Conservation (phyloP, 2,329 filamentous ascomycete genomes). For the Blastomyces parvus region DNA sequence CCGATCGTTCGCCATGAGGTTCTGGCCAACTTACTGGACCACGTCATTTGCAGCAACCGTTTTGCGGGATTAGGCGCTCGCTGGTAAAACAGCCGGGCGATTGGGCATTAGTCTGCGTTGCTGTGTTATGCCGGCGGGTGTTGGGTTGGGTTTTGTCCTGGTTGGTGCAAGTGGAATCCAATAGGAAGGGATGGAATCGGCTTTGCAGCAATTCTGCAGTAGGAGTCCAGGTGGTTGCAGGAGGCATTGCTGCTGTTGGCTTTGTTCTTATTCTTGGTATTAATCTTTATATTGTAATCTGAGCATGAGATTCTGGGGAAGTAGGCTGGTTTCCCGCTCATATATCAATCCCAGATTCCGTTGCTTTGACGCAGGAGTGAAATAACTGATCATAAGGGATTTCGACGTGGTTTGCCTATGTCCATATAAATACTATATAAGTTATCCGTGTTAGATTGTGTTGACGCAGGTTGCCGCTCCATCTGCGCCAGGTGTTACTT, state of each 20-base stretch:
- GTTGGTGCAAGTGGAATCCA: not conserved
- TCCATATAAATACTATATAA: too few species aligned
- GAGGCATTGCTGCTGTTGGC: not conserved
- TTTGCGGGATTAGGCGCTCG: not conserved
- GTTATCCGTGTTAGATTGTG: too few species aligned
- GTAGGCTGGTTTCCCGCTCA: not conserved
- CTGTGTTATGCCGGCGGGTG: not conserved
- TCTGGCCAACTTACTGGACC: not conserved
- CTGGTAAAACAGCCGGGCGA: not conserved
- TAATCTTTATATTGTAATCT: not conserved
- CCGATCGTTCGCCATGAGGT: not conserved
- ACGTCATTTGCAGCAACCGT: not conserved
- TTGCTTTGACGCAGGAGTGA: not conserved
- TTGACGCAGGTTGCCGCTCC: too few species aligned
- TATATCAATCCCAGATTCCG: not conserved
- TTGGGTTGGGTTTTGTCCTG: not conserved
- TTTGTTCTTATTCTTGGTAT: not conserved
- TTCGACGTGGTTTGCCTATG: not conserved
- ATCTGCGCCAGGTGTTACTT: too few species aligned
- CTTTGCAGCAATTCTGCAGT: not conserved
- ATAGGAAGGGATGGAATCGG: not conserved
- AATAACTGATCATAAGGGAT: not conserved
- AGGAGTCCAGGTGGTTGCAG: not conserved
- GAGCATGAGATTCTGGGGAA: not conserved
- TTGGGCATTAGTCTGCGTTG: not conserved